These are phyloP conservation scores for Globisporangium rhizosaccharum DNA, from an alignment of 352 stramenopile genomes.

Conservation along the genomic window DNA sequence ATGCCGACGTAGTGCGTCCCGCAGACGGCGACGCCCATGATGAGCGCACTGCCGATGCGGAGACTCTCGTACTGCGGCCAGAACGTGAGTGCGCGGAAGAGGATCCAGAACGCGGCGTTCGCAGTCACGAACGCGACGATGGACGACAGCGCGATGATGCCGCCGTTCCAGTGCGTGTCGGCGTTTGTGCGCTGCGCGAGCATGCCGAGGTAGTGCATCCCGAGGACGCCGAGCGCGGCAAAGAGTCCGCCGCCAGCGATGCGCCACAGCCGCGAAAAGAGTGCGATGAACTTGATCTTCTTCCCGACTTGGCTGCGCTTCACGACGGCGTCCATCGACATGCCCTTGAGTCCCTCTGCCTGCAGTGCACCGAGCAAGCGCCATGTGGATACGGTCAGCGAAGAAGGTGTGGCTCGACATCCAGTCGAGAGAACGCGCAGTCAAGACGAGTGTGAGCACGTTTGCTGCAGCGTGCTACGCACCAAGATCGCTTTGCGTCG, in stretches of 20 bases:
- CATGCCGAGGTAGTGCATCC: conserved; percentile 79
- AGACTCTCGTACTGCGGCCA: conserved; percentile 45
- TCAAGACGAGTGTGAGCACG: too few relatives aligned
- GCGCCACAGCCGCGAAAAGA: conserved; percentile 51
- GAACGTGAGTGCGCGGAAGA: conserved; percentile 65
- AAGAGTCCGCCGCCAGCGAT: conserved; percentile 46
- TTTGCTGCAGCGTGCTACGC: neutral
- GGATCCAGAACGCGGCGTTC: conserved; percentile 62
- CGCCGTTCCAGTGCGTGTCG: conserved; percentile 26
- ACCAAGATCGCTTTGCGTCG: conserved; percentile 23
- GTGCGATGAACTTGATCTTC: conserved; percentile 48
- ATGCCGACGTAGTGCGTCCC: conserved; percentile 60
- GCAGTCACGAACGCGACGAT: conserved; percentile 52
- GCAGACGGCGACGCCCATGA: conserved; percentile 61
- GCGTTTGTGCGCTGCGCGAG: conserved; percentile 45
- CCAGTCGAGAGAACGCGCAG: too few relatives aligned
- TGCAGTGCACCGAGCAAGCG: too few relatives aligned
- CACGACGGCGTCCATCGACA: conserved; percentile 35
- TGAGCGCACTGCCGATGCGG: conserved; percentile 41
- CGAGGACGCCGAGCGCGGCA: conserved; percentile 54
- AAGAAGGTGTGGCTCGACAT: too few relatives aligned
- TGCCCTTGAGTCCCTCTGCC: conserved; percentile 28
- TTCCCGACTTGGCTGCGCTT: conserved; percentile 38
- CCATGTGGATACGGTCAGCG: too few relatives aligned
- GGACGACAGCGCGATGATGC: conserved; percentile 39